Conservation (phyloP, 352 stramenopile species). For the Phytophthora syringae region DNA sequence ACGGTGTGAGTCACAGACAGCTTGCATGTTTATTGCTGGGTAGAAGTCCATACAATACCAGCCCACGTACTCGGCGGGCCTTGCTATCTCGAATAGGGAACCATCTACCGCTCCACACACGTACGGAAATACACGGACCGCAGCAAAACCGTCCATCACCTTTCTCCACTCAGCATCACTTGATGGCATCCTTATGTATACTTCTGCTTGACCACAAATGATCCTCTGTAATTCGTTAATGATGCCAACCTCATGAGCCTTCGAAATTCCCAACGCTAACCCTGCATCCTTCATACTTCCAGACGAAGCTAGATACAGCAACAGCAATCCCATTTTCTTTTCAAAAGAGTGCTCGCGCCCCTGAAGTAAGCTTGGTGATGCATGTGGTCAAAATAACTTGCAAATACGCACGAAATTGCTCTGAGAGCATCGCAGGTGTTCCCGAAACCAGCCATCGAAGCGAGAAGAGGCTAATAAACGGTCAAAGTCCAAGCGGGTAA, state of each 20-base stretch:
- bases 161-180: neutral
- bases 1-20: neutral
- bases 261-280: neutral
- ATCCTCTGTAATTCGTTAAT: neutral
- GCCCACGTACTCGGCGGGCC: conserved; percentile 1
- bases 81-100: conserved; percentile 3
- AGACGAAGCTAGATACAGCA: conserved; percentile 8
- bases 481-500: neutral
- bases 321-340: neutral
- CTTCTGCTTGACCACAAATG: neutral
- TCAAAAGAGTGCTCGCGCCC: neutral
- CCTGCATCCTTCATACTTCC: conserved; percentile 2
- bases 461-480: neutral
- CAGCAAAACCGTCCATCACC: neutral
- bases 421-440: neutral
- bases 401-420: neutral
- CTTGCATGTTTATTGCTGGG: conserved; percentile 6
- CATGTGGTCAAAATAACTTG: neutral
- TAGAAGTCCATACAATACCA: conserved; percentile 6
- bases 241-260: neutral
- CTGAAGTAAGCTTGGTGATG: neutral
- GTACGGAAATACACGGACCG: neutral
- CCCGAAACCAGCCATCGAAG: conserved; percentile 1
- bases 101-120: conserved; percentile 1
- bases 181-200: neutral